phyloP scores from a whole-genome alignment of 495 filamentous ascomycete species.

The Filosporella fistucella region DNA sequence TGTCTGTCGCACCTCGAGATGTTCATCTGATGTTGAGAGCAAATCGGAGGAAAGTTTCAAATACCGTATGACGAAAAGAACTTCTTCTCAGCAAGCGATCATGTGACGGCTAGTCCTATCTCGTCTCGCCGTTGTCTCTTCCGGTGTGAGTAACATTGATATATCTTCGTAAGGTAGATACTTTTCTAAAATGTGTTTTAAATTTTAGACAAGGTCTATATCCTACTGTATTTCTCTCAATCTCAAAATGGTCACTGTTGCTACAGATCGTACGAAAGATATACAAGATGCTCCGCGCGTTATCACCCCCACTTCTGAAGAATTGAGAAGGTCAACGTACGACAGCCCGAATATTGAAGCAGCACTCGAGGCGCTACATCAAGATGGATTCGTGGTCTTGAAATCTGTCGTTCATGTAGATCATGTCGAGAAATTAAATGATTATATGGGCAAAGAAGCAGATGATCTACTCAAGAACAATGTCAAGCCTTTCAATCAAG shows the following conservation, averaged over 20 bases:
- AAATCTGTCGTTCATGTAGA: conserved; percentile 23
- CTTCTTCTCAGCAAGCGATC: too few species aligned
- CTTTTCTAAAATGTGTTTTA: too few species aligned
- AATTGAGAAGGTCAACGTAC: conserved; percentile 17
- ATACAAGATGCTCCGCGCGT: conserved; percentile 3
- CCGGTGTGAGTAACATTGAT: too few species aligned
- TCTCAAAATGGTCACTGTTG: background rate
- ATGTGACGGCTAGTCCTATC: too few species aligned
- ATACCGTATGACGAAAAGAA: too few species aligned
- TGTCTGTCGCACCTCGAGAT: too few species aligned
- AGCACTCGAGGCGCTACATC: conserved; percentile 23
- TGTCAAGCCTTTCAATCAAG: conserved; percentile 26
- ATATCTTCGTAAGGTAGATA: too few species aligned
- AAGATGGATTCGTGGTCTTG: conserved; percentile 28
- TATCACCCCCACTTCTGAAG: conserved; percentile 17
- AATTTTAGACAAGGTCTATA: too few species aligned
- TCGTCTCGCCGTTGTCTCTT: too few species aligned
- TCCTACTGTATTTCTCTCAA: too few species aligned
- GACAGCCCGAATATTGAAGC: conserved; percentile 19
- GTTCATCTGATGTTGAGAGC: too few species aligned
- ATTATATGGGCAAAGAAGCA: conserved; percentile 24
- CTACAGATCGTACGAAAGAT: background rate
- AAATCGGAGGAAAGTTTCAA: too few species aligned
- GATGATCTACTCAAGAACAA: conserved; percentile 19
- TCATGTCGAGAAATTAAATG: conserved; percentile 22